Conservation (phyloP, 805 yeast genomes). For the Wickerhamiella hasegawae region DNA sequence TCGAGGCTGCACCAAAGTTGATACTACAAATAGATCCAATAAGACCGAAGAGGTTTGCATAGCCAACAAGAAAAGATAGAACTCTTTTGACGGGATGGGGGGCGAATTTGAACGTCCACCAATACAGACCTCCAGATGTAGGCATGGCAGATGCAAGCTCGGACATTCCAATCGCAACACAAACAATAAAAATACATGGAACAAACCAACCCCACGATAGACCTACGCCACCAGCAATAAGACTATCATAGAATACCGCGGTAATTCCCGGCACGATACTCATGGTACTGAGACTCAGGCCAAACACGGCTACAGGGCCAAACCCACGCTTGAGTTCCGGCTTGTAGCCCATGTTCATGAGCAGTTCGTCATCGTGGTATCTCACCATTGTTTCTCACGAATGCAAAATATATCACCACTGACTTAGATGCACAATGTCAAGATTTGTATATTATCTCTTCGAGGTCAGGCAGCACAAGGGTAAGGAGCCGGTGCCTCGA, state of each 20-base stretch:
- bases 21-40: slow-evolving; percentile 49
- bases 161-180: slow-evolving; percentile 44
- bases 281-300: slow-evolving; percentile 31
- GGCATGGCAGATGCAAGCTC: slow-evolving; percentile 54
- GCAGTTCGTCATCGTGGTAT: slow-evolving; percentile 15
- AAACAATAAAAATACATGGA: slow-evolving; percentile 37
- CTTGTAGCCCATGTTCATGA: slow-evolving; percentile 44
- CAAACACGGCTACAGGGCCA: slow-evolving; percentile 45
- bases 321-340: slow-evolving; percentile 46
- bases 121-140: slow-evolving; percentile 52
- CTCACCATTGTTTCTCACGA: no score
- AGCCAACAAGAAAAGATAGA: slow-evolving; percentile 44
- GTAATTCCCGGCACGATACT: slow-evolving; percentile 42
- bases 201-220: slow-evolving; percentile 47
- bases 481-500: no score
- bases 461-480: no score
- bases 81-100: slow-evolving; percentile 36
- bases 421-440: no score
- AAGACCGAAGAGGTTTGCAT: slow-evolving; percentile 47
- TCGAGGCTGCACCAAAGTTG: slow-evolving; percentile 51
- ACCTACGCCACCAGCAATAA: slow-evolving; percentile 44
- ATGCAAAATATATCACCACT: no score
- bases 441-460: no score
- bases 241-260: slow-evolving; percentile 34
- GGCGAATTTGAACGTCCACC: slow-evolving; percentile 52